phyloP scores from a whole-genome alignment of 2,329 filamentous ascomycete species.

The Zymoseptoria brevis region DNA sequence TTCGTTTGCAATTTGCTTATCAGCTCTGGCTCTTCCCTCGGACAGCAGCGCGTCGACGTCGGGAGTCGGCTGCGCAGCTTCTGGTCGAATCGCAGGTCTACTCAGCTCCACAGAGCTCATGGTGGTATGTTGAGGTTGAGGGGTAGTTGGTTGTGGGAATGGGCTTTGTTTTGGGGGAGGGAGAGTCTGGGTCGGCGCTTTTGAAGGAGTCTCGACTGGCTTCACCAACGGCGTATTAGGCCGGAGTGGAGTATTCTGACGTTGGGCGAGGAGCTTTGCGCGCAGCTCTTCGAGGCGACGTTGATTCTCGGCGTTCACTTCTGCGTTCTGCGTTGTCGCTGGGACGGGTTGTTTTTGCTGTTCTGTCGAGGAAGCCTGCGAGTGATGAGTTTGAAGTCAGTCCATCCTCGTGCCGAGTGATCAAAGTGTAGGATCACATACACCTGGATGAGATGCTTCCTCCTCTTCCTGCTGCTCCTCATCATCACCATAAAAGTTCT shows the following conservation, averaged over 20 bases:
- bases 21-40: neutral
- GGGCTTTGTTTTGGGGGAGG: neutral
- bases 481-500: constrained; percentile 17
- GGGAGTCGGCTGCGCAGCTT: neutral
- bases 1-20: neutral
- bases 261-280: constrained; percentile 21
- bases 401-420: constrained; percentile 5
- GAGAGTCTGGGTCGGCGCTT: neutral
- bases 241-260: constrained; percentile 17
- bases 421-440: constrained; percentile 4
- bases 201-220: neutral
- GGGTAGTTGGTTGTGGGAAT: too few relatives aligned
- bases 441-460: constrained; percentile 12
- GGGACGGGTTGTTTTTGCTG: neutral
- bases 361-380: constrained; percentile 7
- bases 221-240: constrained; percentile 1
- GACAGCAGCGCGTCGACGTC: neutral
- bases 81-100: neutral
- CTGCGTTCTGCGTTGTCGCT: neutral
- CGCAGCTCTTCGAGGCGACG: constrained; percentile 27
- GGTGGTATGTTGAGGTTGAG: neutral
- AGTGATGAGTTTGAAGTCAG: constrained; percentile 9
- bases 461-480: constrained; percentile 3
- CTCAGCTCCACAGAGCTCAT: neutral
- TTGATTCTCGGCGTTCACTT: constrained; percentile 20